A percentile compares a stretch with the other conserved stretches of the same genome.
Conservation (phyloP, 2,329 filamentous ascomycete genomes). For the Microsporum ferrugineum region DNA sequence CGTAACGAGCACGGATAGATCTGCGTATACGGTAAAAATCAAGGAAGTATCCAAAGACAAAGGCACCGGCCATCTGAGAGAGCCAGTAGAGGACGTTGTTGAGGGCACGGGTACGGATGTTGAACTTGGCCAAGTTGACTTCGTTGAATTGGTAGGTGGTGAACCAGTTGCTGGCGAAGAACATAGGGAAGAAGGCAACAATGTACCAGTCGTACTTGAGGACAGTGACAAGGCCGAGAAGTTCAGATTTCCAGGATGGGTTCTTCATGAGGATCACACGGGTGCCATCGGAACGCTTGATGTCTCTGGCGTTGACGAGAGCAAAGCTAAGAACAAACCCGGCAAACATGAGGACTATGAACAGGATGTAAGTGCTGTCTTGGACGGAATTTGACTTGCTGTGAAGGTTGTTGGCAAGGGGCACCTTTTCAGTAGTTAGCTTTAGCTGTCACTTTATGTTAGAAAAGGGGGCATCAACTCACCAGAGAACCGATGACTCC, state of each 20-base stretch:
- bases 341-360: constrained; percentile 65
- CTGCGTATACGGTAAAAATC: constrained; percentile 52
- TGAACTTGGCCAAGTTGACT: constrained; percentile 60
- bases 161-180: constrained; percentile 69
- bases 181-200: constrained; percentile 67
- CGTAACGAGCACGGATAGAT: constrained; percentile 54
- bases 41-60: constrained; percentile 59
- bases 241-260: constrained; percentile 71
- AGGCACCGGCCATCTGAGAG: constrained; percentile 65
- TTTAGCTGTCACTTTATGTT: not conserved
- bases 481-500: constrained; percentile 71
- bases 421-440: constrained; percentile 24
- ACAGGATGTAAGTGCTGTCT: constrained; percentile 78
- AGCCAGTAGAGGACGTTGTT: constrained; percentile 72
- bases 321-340: constrained; percentile 59
- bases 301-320: constrained; percentile 58
- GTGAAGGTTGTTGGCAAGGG: constrained; percentile 38
- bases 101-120: constrained; percentile 61
- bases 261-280: constrained; percentile 82
- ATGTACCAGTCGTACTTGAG: constrained; percentile 61
- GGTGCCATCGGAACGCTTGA: constrained; percentile 66
- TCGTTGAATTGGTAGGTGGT: constrained; percentile 69
- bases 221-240: constrained; percentile 64
- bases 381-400: constrained; percentile 31
- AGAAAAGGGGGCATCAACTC: constrained; percentile 20